A percentile compares a stretch with the other conserved stretches of the same genome.
Conservation (phyloP, 768 basidiomycete species). For the Lactarius trivialis region DNA sequence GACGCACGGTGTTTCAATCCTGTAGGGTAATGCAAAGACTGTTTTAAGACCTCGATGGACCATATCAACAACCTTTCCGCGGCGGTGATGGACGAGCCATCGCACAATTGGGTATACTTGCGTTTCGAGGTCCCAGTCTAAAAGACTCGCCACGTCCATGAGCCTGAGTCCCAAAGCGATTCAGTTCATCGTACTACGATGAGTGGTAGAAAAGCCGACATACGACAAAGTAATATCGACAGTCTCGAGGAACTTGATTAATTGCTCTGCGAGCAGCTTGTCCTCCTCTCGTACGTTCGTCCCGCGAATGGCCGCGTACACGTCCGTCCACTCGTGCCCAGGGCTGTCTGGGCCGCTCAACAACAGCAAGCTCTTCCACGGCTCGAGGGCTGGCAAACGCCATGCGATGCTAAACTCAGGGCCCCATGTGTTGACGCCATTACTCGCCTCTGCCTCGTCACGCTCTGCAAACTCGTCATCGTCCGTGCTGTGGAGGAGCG, state of each 20-base stretch:
- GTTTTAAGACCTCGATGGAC: conserved; percentile 77
- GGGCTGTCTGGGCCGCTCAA: conserved; percentile 51
- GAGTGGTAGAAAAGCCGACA: conserved; percentile 28
- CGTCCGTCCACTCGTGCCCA: conserved; percentile 40
- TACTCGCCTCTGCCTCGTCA: conserved; percentile 42
- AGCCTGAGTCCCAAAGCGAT: conserved; percentile 34
- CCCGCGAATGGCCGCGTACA: conserved; percentile 52
- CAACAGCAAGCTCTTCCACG: conserved; percentile 89
- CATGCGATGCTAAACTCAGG: conserved; percentile 64
- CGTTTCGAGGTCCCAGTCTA: conserved; percentile 78
- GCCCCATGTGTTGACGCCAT: conserved; percentile 53
- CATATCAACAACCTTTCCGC: conserved; percentile 84
- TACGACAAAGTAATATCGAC: conserved; percentile 73
- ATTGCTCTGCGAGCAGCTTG: conserved; percentile 56
- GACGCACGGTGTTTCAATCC: conserved; percentile 55
- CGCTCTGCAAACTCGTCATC: conserved; percentile 46
- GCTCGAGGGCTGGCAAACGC: conserved; percentile 65
- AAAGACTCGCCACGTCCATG: conserved; percentile 68
- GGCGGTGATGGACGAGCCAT: conserved; percentile 84
- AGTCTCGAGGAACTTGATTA: conserved; percentile 69
- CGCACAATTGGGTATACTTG: conserved; percentile 89
- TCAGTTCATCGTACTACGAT: not conserved
- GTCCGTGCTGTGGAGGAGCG: conserved; percentile 59
- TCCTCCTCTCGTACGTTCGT: conserved; percentile 61
- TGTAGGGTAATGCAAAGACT: conserved; percentile 67